These are phyloP conservation scores for Hypoxylon sp. DNA, from an alignment of 2,329 filamentous ascomycete genomes.

Conservation along the genomic window DNA sequence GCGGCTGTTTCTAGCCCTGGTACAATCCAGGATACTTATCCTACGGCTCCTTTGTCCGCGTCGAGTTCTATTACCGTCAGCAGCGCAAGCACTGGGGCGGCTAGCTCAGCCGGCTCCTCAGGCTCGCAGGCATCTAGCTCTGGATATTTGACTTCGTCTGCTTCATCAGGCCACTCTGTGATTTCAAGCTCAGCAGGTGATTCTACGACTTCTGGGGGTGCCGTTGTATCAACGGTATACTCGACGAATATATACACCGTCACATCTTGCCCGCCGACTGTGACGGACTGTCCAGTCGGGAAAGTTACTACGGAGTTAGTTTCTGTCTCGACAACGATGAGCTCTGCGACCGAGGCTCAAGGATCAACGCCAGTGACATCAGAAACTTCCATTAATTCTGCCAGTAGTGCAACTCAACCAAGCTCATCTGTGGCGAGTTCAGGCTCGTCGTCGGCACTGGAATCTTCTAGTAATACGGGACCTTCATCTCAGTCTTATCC, in stretches of 20 bases:
- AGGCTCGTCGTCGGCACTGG: constrained; percentile 19
- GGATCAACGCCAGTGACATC: constrained; percentile 22
- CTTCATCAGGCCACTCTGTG: constrained; percentile 16
- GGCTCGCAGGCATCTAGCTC: constrained; percentile 24
- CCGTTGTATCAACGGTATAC: constrained; percentile 45
- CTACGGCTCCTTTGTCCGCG: constrained; percentile 4
- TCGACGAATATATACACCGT: constrained; percentile 50
- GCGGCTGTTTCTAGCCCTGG: constrained; percentile 12
- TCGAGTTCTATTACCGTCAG: constrained; percentile 9
- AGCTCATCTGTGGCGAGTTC: constrained; percentile 23
- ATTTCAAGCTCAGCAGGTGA: constrained; percentile 22
- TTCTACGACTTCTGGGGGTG: constrained; percentile 11
- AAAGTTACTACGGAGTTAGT: constrained; percentile 47
- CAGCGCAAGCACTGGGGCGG: constrained; percentile 12
- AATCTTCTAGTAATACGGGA: constrained; percentile 23
- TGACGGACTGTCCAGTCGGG: constrained; percentile 47
- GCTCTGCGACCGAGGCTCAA: constrained; percentile 40
- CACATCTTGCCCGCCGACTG: constrained; percentile 46
- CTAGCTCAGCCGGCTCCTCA: constrained; percentile 17
- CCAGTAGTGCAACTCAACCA: constrained; percentile 7
- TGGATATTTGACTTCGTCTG: constrained; percentile 29
- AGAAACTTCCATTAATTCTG: constrained; percentile 20
- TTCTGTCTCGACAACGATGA: constrained; percentile 45
- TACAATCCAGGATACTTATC: constrained; percentile 2
- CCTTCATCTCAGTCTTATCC: constrained; percentile 35